Evolutionary conservation across 2,329 filamentous ascomycete genomes (phyloP).

Genomic region (Beauveria medogensis): DNA sequence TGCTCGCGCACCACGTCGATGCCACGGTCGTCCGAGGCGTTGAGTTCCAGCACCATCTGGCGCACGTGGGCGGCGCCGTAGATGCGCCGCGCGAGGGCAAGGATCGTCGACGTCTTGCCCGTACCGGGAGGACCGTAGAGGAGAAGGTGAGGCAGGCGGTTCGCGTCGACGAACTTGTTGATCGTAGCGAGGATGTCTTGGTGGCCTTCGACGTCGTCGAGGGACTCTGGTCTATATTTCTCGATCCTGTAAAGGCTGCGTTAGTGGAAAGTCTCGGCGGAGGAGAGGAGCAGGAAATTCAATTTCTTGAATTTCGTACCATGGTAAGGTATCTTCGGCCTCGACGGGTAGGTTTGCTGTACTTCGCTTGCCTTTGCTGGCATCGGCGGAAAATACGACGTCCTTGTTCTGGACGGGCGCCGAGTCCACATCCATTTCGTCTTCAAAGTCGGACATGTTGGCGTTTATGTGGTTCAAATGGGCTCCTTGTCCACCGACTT

Average conservation of each 20-base stretch:
- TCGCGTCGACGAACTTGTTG: slow-evolving; percentile 93
- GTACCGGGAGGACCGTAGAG: slow-evolving; percentile 96
- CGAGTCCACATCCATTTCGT: slow-evolving; percentile 52
- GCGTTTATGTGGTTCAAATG: neutral
- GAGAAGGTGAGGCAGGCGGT: slow-evolving; percentile 88
- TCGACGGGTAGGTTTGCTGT: slow-evolving; percentile 90
- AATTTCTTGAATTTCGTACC: slow-evolving; percentile 42
- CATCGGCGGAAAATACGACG: slow-evolving; percentile 64
- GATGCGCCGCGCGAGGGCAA: slow-evolving; percentile 86
- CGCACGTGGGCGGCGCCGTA: slow-evolving; percentile 89
- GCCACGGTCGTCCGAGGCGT: slow-evolving; percentile 92
- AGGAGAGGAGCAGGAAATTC: too few relatives aligned
- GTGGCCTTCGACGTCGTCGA: slow-evolving; percentile 91
- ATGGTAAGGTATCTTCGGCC: slow-evolving; percentile 88
- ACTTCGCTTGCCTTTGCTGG: slow-evolving; percentile 81
- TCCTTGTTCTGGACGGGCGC: slow-evolving; percentile 38
- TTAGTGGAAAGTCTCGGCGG: neutral
- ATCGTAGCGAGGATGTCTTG: slow-evolving; percentile 96
- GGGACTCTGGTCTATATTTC: slow-evolving; percentile 84
- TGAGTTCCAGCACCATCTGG: slow-evolving; percentile 97
- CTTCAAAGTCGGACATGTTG: slow-evolving; percentile 48
- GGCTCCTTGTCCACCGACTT: too few relatives aligned
- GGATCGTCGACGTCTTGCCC: slow-evolving; percentile 93
- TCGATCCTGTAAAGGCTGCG: slow-evolving; percentile 60
- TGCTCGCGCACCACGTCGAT: slow-evolving; percentile 98